phyloP scores from a whole-genome alignment of 768 basidiomycete genomes.

The Boletus patriciae region DNA sequence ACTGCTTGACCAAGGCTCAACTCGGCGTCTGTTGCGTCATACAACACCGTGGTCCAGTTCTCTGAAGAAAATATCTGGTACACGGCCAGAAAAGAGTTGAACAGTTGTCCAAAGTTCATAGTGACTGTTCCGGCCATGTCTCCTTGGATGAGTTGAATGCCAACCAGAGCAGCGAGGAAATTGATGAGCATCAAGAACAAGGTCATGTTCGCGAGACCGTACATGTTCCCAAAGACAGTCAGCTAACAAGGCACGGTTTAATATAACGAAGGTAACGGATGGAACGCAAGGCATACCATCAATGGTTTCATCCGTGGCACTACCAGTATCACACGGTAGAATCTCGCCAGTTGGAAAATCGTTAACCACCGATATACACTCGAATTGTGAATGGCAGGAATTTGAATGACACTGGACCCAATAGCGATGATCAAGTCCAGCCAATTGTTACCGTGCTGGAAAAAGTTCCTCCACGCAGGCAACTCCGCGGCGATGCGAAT shows the following conservation, averaged over 20 bases:
- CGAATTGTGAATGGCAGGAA: conserved; percentile 70
- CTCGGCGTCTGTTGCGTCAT: conserved; percentile 62
- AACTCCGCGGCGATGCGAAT: conserved; percentile 68
- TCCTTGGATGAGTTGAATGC: conserved; percentile 82
- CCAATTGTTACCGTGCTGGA: conserved; percentile 58
- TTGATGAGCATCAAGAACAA: conserved; percentile 88
- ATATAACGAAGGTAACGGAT: conserved; percentile 5
- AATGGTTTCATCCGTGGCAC: conserved; percentile 89
- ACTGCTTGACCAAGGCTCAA: conserved; percentile 63
- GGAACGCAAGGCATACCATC: conserved; percentile 49
- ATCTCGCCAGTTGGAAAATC: conserved; percentile 79
- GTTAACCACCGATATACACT: conserved; percentile 85
- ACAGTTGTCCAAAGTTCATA: conserved; percentile 81
- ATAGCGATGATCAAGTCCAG: conserved; percentile 78
- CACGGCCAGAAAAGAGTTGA: conserved; percentile 80
- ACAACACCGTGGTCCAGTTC: conserved; percentile 86
- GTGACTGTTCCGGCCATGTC: conserved; percentile 55
- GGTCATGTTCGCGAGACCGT: conserved; percentile 88
- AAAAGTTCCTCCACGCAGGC: conserved; percentile 83
- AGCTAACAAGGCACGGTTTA: conserved; percentile 44
- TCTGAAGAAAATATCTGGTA: conserved; percentile 93
- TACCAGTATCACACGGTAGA: conserved; percentile 89
- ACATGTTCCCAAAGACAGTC: conserved; percentile 89
- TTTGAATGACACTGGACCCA: conserved; percentile 75
- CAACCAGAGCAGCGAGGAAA: conserved; percentile 79